A percentile compares a stretch with the other conserved stretches of the same genome.
Conservation (phyloP, 768 basidiomycete genomes). For the Suillus clintonianus region DNA sequence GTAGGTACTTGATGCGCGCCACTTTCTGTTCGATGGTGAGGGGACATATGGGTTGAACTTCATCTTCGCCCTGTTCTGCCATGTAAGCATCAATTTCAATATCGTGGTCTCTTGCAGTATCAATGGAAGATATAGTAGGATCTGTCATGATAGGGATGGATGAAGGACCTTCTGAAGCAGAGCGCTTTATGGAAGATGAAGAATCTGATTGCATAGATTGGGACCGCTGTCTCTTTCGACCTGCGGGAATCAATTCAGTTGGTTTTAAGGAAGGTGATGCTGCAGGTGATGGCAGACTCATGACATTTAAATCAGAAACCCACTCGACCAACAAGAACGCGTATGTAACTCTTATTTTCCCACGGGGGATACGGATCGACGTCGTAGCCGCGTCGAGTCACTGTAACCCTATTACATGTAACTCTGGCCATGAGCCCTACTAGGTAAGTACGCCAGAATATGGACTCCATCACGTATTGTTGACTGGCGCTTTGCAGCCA, state of each 20-base stretch:
- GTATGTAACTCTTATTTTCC: conserved; percentile 1
- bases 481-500: too few species aligned
- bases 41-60: conserved; percentile 21
- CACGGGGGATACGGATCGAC: not conserved
- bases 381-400: not conserved
- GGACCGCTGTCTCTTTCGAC: conserved; percentile 73
- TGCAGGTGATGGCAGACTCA: conserved; percentile 48
- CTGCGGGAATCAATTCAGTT: conserved; percentile 32
- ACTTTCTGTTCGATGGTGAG: conserved; percentile 43
- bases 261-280: conserved; percentile 46
- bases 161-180: conserved; percentile 66
- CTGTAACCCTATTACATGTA: not conserved
- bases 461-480: too few species aligned
- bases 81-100: conserved; percentile 77
- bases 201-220: conserved; percentile 76
- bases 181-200: conserved; percentile 77
- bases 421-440: not conserved
- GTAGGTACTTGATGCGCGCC: conserved; percentile 48
- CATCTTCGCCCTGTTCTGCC: conserved; percentile 53
- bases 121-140: conserved; percentile 40
- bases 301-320: conserved; percentile 28
- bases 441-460: too few species aligned
- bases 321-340: conserved; percentile 2
- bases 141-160: conserved; percentile 27
- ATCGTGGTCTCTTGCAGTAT: conserved; percentile 43